Percentiles rank a stretch among this genome's conserved stretches.
Conservation (phyloP, 345 rosid genomes). For the Theobroma cacao region DNA sequence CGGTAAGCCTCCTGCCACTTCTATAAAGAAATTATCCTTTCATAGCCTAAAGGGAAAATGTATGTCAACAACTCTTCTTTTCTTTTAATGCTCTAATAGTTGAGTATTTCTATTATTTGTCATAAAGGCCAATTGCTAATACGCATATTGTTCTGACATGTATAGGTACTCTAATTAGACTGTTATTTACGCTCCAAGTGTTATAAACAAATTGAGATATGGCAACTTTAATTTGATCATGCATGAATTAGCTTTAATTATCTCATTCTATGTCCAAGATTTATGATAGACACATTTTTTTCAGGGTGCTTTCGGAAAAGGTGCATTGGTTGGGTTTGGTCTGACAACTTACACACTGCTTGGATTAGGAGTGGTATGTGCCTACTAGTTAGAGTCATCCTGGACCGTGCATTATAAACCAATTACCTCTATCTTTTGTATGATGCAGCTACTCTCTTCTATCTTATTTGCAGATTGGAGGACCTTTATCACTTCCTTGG, state of each 20-base stretch:
- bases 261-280: not conserved
- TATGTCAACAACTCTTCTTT: not conserved
- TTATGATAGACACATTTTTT: not conserved
- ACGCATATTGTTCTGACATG: not conserved
- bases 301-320: constrained; percentile 88
- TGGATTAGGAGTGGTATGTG: constrained; percentile 86
- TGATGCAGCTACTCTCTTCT: not conserved
- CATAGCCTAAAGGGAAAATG: not conserved
- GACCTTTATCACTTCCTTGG: constrained; percentile 94
- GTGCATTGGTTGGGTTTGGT: constrained; percentile 64
- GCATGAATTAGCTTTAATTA: not conserved
- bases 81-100: not conserved
- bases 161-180: not conserved
- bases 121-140: not conserved
- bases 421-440: not conserved
- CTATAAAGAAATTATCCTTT: not conserved
- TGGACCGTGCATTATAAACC: not conserved
- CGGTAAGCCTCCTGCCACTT: not conserved
- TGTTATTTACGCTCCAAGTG: not conserved
- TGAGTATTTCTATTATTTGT: not conserved
- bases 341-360: constrained; percentile 77
- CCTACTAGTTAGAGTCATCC: not conserved
- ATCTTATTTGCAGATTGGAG: constrained; percentile 65
- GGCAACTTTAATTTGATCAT: not conserved
- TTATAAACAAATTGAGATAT: not conserved